Base-by-base conservation (phyloP, 164 flowering plant species). In the Litsea cubeba region DNA sequence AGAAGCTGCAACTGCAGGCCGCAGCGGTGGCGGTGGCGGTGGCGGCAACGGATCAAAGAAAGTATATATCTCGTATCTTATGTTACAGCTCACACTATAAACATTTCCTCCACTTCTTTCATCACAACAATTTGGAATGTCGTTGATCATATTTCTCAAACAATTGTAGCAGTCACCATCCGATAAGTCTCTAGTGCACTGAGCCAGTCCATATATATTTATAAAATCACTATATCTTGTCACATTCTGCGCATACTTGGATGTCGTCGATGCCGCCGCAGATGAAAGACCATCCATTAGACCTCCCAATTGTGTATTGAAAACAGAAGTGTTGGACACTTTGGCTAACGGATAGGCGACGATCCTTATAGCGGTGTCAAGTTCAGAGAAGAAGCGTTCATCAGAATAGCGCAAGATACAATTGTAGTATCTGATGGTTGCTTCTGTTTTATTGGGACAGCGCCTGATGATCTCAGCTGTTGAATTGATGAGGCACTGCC, bases 331-430 rank as follows among this genome's bases (percentile, higher is more conserved):
- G 18, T 71, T 64, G 25, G 35, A 11, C 10, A 30, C 64, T 1
- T 57, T 40, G 26, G 2, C 62, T 2, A 7, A 54, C 6, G 57
- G 5, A 12, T 70, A 76, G 1, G 63, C 57, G 0, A 77, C 80
- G 20, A 20, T 69, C 58, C 67, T 76, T 6, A 18, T n/a, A 1
- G 12, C 4, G 1, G 17, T 3, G 5, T 22, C 32, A 10, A 2
- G 23, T 35, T 22, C 7, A 5, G 75, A 23, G 66, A 82, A 73
- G 78, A 82, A 46, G 14, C 22, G 15, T 4, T 1, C 0, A 69
- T 68, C 30, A 0, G 86, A 82, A 75, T 84, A 82, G 0, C 82
- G 80, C 24, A 79, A 28, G 14, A 51, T 0, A 54, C 81, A 79
- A 14, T 32, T 2, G 3, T 60, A 68, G 22, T 46, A 72, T 14